phyloP scores from a whole-genome alignment of 495 filamentous ascomycete species.

The Clohesyomyces aquaticus region DNA sequence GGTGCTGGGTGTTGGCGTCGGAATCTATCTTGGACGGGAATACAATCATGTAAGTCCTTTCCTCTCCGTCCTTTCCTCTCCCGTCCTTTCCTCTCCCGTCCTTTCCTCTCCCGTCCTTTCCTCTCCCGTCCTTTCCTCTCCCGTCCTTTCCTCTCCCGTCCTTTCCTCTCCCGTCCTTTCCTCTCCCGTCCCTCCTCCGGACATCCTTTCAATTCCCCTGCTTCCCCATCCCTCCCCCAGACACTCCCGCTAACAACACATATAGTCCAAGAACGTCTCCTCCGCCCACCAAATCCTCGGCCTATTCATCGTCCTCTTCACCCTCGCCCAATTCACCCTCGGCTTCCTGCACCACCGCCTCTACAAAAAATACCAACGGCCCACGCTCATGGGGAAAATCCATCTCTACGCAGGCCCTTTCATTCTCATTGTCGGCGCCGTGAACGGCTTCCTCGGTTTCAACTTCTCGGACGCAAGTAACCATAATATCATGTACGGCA shows the following conservation, averaged over 20 bases:
- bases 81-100: neutral
- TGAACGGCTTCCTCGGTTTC: constrained; percentile 55
- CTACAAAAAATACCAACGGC: constrained; percentile 51
- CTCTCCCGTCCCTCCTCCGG: neutral
- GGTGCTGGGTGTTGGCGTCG: constrained; percentile 55
- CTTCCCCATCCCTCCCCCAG: neutral
- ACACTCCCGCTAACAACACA: neutral
- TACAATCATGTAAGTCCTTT: constrained; percentile 55
- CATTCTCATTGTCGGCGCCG: constrained; percentile 54
- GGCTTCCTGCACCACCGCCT: constrained; percentile 54
- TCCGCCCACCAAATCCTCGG: constrained; percentile 65
- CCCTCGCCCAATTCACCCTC: constrained; percentile 55
- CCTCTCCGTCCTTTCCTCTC: neutral
- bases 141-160: neutral
- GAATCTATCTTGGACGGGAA: constrained; percentile 53
- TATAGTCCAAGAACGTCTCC: constrained; percentile 55
- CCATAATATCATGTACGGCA: constrained; percentile 32
- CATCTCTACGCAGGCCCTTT: constrained; percentile 59
- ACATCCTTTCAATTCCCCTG: neutral
- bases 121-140: neutral
- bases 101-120: neutral
- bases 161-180: no score
- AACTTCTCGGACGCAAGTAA: constrained; percentile 31
- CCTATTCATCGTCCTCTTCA: constrained; percentile 53
- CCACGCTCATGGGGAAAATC: constrained; percentile 53